Evolutionary conservation across 345 rosid genomes (phyloP).

Genomic region (Lumnitzera racemosa): DNA sequence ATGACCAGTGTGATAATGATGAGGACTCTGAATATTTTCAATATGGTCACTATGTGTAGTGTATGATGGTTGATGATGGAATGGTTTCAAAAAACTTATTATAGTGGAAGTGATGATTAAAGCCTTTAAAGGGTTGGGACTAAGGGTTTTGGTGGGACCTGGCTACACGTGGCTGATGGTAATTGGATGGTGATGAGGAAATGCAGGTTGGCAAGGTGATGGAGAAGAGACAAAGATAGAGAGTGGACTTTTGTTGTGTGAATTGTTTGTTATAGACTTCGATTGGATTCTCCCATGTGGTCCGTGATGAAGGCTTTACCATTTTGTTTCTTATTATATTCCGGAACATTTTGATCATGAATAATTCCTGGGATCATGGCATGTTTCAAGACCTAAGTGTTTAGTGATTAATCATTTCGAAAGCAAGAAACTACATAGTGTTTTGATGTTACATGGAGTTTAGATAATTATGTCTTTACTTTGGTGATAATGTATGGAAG

Average conservation of each 20-base stretch:
- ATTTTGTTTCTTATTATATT: no score
- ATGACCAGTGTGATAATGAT: slow-evolving; percentile 36
- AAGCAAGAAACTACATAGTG: no score
- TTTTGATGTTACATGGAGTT: no score
- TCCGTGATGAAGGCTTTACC: no score
- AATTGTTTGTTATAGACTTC: no score
- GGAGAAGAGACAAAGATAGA: slow-evolving; percentile 20
- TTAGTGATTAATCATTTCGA: no score
- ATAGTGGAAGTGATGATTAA: slow-evolving; percentile 21
- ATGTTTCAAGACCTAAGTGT: no score
- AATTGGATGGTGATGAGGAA: slow-evolving; percentile 19
- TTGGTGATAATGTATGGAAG: no score
- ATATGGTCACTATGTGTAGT: neutral
- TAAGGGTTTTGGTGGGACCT: slow-evolving; percentile 14
- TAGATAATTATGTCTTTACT: no score
- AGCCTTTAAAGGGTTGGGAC: slow-evolving; percentile 1
- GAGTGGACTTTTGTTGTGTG: slow-evolving; percentile 21
- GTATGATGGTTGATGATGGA: slow-evolving; percentile 21
- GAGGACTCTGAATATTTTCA: slow-evolving; percentile 33
- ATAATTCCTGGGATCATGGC: no score
- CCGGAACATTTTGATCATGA: no score
- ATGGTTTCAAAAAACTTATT: slow-evolving; percentile 9
- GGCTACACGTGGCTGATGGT: slow-evolving; percentile 17
- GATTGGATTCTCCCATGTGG: neutral
- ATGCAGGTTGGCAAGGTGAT: slow-evolving; percentile 29